Evolutionary conservation across 2,329 filamentous ascomycete genomes (phyloP).

Genomic region (Diaporthe capsici): DNA sequence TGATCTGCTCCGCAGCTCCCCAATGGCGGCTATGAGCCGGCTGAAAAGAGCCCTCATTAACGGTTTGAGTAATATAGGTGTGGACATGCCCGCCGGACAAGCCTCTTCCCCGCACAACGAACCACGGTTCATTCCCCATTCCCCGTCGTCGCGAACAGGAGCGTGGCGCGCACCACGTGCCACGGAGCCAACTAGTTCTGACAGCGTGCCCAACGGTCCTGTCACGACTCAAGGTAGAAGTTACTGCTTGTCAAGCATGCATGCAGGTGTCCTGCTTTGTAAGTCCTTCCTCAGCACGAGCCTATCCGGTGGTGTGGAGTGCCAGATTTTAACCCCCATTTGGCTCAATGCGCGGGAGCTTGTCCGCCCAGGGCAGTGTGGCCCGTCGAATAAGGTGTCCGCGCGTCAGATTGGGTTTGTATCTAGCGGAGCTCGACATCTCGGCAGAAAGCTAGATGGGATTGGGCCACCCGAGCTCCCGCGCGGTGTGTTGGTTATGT

Average conservation of each 20-base stretch:
- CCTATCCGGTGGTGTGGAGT: not conserved
- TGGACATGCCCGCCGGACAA: not conserved
- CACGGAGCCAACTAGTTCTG: not conserved
- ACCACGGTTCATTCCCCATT: not conserved
- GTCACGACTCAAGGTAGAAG: not conserved
- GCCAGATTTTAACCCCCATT: slow-evolving; percentile 1
- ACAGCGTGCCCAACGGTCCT: not conserved
- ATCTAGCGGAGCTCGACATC: slow-evolving; percentile 11
- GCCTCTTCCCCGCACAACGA: slow-evolving; percentile 23
- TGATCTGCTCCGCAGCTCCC: not conserved
- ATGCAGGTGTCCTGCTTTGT: not conserved
- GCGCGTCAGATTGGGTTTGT: slow-evolving; percentile 15
- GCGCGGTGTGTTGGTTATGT: not conserved
- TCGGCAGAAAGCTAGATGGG: slow-evolving; percentile 27
- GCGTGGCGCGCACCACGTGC: slow-evolving; percentile 18
- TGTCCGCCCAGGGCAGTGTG: not conserved
- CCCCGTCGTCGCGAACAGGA: not conserved
- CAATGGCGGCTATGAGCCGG: not conserved
- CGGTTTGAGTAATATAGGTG: not conserved
- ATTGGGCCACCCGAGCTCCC: not conserved
- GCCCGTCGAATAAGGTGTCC: not conserved
- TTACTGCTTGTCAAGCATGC: not conserved
- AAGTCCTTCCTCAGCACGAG: slow-evolving; percentile 12
- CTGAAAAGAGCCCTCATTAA: not conserved
- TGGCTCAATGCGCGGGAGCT: slow-evolving; percentile 13